Percentiles rank a stretch among this genome's conserved stretches.
Evolutionary conservation across 129 eudicot genomes (phyloP).

Genomic region (Scalesia atractyloides): DNA sequence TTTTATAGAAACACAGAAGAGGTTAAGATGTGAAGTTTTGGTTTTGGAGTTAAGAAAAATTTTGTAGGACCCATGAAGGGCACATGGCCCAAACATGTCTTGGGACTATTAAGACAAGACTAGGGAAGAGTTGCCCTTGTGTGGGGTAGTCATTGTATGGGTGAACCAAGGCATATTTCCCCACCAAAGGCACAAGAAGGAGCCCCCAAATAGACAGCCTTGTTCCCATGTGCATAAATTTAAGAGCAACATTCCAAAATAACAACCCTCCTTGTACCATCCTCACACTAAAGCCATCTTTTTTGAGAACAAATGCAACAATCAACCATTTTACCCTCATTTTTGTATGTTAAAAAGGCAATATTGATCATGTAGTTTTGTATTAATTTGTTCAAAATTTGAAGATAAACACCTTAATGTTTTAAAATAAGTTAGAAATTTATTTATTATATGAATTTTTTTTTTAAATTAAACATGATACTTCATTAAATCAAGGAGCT

Average conservation of each 20-base stretch:
- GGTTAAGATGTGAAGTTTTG: constrained; percentile 29
- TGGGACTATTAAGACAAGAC: constrained; percentile 60
- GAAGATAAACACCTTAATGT: background rate
- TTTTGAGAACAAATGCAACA: constrained; percentile 45
- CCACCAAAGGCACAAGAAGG: constrained; percentile 53
- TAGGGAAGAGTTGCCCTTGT: constrained; percentile 41
- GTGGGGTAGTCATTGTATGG: constrained; percentile 59
- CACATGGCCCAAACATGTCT: constrained; percentile 63
- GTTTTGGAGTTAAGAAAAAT: constrained; percentile 39
- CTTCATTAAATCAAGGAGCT: constrained; percentile 1
- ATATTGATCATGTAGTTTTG: background rate
- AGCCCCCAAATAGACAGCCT: constrained; percentile 50
- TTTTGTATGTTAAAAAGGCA: background rate
- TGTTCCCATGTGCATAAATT: constrained; percentile 69
- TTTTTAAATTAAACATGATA: no score
- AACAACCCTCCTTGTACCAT: constrained; percentile 55
- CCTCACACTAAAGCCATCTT: constrained; percentile 37
- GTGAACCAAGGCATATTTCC: constrained; percentile 51
- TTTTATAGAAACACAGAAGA: constrained; percentile 9
- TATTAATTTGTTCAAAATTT: background rate
- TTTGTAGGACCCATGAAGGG: constrained; percentile 67
- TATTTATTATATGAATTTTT: background rate
- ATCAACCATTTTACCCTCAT: constrained; percentile 30
- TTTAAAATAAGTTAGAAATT: background rate
- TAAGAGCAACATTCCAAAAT: constrained; percentile 69